Evolutionary conservation across 2,329 filamentous ascomycete genomes (phyloP).

Genomic region (Alternaria sp.): DNA sequence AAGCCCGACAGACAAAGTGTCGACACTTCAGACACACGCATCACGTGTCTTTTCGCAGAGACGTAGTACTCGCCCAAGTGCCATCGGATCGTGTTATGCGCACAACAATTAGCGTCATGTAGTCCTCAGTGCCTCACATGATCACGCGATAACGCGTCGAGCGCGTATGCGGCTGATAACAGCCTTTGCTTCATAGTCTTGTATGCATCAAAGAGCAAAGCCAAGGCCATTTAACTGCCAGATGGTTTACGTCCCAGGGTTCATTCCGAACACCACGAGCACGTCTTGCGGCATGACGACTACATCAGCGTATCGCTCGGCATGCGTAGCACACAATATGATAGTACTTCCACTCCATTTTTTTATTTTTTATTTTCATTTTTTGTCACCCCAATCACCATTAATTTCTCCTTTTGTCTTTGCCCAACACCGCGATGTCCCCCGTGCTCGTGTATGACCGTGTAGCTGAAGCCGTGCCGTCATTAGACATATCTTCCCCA

Average conservation of each 20-base stretch:
- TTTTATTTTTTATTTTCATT: not conserved
- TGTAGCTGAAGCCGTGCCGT: constrained; percentile 10
- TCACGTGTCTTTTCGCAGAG: not conserved
- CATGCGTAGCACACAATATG: not conserved
- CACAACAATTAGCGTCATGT: not conserved
- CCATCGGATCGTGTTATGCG: not conserved
- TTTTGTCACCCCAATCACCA: not conserved
- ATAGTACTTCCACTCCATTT: not conserved
- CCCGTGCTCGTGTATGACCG: not conserved
- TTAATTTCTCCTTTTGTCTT: not conserved
- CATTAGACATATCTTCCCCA: not conserved
- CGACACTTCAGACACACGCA: not conserved
- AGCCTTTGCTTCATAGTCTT: not conserved
- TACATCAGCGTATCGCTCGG: not conserved
- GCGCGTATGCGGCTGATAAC: not conserved
- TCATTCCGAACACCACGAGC: not conserved
- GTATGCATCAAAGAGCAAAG: not conserved
- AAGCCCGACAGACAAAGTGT: not conserved
- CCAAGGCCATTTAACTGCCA: not conserved
- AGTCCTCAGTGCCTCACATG: constrained; percentile 7
- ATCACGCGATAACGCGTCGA: constrained; percentile 4
- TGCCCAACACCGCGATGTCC: not conserved
- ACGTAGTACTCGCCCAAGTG: not conserved
- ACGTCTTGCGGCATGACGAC: not conserved
- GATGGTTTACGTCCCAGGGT: not conserved